phyloP scores from a whole-genome alignment of 176 grass and related monocot genomes.

The Areca catechu region DNA sequence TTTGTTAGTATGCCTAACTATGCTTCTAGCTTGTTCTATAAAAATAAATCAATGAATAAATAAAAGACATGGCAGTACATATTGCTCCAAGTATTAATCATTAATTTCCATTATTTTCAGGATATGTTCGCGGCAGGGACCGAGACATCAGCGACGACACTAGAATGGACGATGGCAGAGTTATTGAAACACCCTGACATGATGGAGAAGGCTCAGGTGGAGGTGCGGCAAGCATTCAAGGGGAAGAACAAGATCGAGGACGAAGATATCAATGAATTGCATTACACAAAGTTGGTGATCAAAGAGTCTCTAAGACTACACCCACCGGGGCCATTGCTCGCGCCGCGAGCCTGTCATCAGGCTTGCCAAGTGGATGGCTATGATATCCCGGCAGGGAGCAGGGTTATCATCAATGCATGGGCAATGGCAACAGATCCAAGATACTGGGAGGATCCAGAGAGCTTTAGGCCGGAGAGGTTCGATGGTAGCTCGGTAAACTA shows the following conservation, averaged over 20 bases:
- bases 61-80: too few relatives aligned
- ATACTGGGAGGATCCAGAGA: not conserved
- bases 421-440: too few relatives aligned
- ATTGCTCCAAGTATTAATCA: too few relatives aligned
- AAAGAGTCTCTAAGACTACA: conserved; percentile 7
- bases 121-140: conserved; percentile 23
- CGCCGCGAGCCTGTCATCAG: not conserved
- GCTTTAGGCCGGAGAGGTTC: conserved; percentile 9
- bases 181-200: conserved; percentile 12
- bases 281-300: not conserved
- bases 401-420: too few relatives aligned
- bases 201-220: conserved; percentile 18
- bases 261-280: not conserved
- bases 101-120: conserved; percentile 7
- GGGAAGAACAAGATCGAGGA: conserved; percentile 4
- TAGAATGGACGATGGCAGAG: conserved; percentile 33
- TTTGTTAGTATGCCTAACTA: too few relatives aligned
- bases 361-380: too few relatives aligned
- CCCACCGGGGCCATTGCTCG: not conserved
- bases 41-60: too few relatives aligned
- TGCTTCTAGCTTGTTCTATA: too few relatives aligned
- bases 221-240: not conserved
- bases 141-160: conserved; percentile 1
- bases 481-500: not conserved
- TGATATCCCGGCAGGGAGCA: too few relatives aligned